phyloP scores from a whole-genome alignment of 164 flowering plant genomes.

The Annona cherimola region DNA sequence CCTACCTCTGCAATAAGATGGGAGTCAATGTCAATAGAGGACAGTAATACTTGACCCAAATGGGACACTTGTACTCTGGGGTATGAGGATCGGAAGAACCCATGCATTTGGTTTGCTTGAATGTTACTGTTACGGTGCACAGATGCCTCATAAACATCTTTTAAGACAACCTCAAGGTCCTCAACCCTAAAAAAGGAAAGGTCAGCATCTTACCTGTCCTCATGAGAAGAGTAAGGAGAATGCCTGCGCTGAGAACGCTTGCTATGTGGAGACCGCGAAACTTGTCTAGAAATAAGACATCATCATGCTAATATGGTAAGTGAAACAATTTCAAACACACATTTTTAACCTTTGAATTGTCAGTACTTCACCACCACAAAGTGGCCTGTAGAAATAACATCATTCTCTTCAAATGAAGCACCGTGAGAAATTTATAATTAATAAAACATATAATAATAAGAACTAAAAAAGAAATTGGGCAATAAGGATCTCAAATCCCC shows the following conservation, averaged over 20 bases:
- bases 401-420: not conserved
- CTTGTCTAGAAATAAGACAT: slow-evolving; percentile 89
- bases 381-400: slow-evolving; percentile 10
- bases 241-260: slow-evolving; percentile 98
- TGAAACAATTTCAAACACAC: slow-evolving; percentile 25
- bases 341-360: slow-evolving; percentile 24
- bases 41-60: not conserved
- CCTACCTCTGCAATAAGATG: slow-evolving; percentile 50
- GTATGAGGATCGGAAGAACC: not conserved
- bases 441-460: not conserved
- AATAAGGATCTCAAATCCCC: not conserved
- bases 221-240: slow-evolving; percentile 95
- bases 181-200: slow-evolving; percentile 11
- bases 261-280: slow-evolving; percentile 97
- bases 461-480: not conserved
- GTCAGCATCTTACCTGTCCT: slow-evolving; percentile 58
- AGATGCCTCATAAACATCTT: slow-evolving; percentile 24
- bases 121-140: slow-evolving; percentile 14
- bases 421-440: not conserved
- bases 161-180: slow-evolving; percentile 19
- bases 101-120: not conserved
- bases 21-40: slow-evolving; percentile 3
- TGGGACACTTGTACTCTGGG: not conserved
- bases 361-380: slow-evolving; percentile 12
- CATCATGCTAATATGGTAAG: slow-evolving; percentile 71